Percentiles rank a stretch among this genome's conserved stretches.
Evolutionary conservation across 2,329 filamentous ascomycete genomes (phyloP).

Genomic region (Lecanoromycetidae sp.): DNA sequence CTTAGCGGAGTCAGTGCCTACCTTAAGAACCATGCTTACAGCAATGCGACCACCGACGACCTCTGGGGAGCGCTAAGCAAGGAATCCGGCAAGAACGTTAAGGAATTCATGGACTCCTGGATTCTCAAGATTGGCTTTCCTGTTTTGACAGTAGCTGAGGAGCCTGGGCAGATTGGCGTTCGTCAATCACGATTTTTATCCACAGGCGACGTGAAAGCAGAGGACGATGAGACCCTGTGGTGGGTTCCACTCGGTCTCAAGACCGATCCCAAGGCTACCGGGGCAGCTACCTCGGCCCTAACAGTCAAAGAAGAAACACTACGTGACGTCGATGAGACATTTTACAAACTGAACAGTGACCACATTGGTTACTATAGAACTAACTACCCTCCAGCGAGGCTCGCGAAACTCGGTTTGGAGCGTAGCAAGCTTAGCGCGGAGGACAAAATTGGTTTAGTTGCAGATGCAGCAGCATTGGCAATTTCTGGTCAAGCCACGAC

Average conservation of each 20-base stretch:
- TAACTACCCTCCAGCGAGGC: slow-evolving; percentile 76
- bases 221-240: slow-evolving; percentile 87
- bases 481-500: slow-evolving; percentile 77
- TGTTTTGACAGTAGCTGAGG: slow-evolving; percentile 72
- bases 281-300: slow-evolving; percentile 54
- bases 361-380: slow-evolving; percentile 86
- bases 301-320: slow-evolving; percentile 67
- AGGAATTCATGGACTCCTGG: slow-evolving; percentile 83
- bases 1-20: slow-evolving; percentile 82
- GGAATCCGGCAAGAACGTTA: slow-evolving; percentile 77
- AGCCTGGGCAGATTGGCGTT: slow-evolving; percentile 67
- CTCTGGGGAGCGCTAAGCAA: slow-evolving; percentile 82
- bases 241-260: slow-evolving; percentile 87
- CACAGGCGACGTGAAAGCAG: slow-evolving; percentile 77
- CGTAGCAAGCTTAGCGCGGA: slow-evolving; percentile 65
- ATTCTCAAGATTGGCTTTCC: slow-evolving; percentile 93
- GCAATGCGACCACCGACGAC: slow-evolving; percentile 81
- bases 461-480: slow-evolving; percentile 79
- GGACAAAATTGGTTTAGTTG: slow-evolving; percentile 87
- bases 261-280: slow-evolving; percentile 54
- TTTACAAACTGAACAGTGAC: slow-evolving; percentile 89
- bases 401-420: slow-evolving; percentile 67
- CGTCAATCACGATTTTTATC: slow-evolving; percentile 83
- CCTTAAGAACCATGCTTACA: slow-evolving; percentile 75
- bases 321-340: slow-evolving; percentile 58